Conservation (phyloP, 2,329 filamentous ascomycete genomes). For the Claviceps monticola region DNA sequence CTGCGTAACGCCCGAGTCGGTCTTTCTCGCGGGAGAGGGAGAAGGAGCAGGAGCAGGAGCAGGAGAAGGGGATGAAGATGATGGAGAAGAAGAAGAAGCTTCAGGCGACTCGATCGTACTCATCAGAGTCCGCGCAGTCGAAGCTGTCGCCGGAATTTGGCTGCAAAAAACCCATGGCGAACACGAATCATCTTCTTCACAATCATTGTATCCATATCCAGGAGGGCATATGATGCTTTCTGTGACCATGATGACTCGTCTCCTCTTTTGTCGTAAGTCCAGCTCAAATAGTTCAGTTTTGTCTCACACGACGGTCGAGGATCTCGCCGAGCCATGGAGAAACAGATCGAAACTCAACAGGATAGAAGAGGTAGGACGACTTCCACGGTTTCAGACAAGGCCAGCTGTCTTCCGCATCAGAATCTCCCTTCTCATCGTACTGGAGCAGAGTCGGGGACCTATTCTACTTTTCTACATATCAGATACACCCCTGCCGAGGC, state of each 20-base stretch:
- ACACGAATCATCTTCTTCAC: constrained; percentile 28
- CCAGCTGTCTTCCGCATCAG: no score
- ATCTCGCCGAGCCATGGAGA: no score
- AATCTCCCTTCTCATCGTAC: no score
- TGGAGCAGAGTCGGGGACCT: no score
- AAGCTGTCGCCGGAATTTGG: not conserved
- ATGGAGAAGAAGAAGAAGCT: not conserved
- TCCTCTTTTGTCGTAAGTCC: not conserved
- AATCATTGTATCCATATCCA: constrained; percentile 20
- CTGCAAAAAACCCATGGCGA: constrained; percentile 28
- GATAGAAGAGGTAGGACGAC: no score
- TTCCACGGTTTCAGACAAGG: no score
- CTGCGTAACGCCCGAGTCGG: constrained; percentile 23
- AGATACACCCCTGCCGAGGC: no score
- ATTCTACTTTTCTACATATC: no score
- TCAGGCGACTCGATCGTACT: not conserved
- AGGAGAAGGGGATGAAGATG: no score
- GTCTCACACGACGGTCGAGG: no score
- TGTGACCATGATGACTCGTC: not conserved
- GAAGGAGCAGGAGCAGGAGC: not conserved
- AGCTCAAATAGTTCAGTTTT: not conserved
- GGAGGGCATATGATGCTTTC: constrained; percentile 13
- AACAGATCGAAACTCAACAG: no score
- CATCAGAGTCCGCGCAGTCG: not conserved
- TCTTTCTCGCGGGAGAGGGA: constrained; percentile 10